These are phyloP conservation scores for Aspergillus sp. DNA, from an alignment of 2,329 filamentous ascomycete genomes.

Conservation along the genomic window DNA sequence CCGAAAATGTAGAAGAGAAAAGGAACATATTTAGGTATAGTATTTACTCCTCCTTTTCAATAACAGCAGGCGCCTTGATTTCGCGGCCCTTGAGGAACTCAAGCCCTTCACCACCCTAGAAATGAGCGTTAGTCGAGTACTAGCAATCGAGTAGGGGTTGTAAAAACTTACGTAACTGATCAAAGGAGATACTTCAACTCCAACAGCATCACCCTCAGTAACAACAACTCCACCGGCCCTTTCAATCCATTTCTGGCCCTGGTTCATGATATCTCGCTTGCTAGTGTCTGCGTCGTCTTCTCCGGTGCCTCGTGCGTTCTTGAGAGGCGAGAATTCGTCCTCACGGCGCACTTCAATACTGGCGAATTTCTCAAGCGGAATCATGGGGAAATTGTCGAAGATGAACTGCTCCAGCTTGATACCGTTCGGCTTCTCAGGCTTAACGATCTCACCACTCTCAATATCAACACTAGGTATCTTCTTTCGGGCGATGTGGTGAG, in stretches of 20 bases:
- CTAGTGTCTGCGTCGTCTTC: constrained; percentile 95
- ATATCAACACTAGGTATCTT: constrained; percentile 90
- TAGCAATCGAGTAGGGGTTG: neutral
- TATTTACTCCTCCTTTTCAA: constrained; percentile 56
- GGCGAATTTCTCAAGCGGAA: constrained; percentile 83
- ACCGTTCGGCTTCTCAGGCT: constrained; percentile 92
- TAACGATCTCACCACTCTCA: constrained; percentile 74
- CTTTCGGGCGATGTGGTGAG: constrained; percentile 95
- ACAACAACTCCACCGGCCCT: constrained; percentile 74
- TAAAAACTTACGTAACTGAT: constrained; percentile 83
- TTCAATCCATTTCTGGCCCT: constrained; percentile 83
- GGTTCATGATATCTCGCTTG: constrained; percentile 82
- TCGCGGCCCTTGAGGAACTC: constrained; percentile 60
- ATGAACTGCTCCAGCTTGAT: constrained; percentile 99
- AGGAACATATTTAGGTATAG: neutral
- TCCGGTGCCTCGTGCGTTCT: constrained; percentile 82
- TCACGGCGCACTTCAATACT: constrained; percentile 94
- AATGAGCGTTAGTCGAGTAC: constrained; percentile 14
- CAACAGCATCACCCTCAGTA: constrained; percentile 60
- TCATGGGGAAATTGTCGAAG: constrained; percentile 94
- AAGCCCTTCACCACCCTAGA: constrained; percentile 61
- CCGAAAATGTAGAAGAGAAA: neutral
- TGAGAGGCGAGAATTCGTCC: constrained; percentile 96
- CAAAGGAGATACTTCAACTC: constrained; percentile 87
- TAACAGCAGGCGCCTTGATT: constrained; percentile 63